Evolutionary conservation across 805 yeast genomes (phyloP).

Genomic region (Isabelozyma heimii): DNA sequence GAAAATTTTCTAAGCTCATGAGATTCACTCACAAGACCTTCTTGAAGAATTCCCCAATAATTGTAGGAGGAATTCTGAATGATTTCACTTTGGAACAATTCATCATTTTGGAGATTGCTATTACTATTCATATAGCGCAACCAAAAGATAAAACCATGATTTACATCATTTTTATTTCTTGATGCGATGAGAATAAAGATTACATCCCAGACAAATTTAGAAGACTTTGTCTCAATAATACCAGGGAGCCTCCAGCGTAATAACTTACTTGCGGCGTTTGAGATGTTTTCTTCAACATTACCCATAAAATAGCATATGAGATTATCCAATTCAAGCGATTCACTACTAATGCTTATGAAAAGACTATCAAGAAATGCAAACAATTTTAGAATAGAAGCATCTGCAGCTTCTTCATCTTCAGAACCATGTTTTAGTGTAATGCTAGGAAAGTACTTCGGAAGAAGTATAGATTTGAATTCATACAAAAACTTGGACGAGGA

Average conservation of each 20-base stretch:
- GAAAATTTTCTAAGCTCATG: conserved; percentile 73
- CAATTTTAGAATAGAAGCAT: background rate
- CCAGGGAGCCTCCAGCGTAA: conserved; percentile 54
- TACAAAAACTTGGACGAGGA: background rate
- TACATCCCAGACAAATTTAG: conserved; percentile 43
- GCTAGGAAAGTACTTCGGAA: background rate
- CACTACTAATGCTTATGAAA: background rate
- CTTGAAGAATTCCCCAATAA: conserved; percentile 56
- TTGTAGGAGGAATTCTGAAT: conserved; percentile 31
- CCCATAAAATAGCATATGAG: conserved; percentile 25
- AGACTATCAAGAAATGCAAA: background rate
- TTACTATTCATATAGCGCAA: conserved; percentile 45
- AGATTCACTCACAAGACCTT: conserved; percentile 49
- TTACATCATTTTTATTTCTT: conserved; percentile 16
- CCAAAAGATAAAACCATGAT: conserved; percentile 54
- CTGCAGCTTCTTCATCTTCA: background rate
- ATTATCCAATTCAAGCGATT: background rate
- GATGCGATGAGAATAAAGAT: conserved; percentile 37
- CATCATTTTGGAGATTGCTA: conserved; percentile 7
- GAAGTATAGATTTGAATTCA: background rate
- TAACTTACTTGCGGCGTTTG: conserved; percentile 34
- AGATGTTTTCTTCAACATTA: conserved; percentile 34
- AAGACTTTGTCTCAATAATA: conserved; percentile 14
- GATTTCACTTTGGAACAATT: conserved; percentile 22
- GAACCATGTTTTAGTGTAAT: background rate